These are phyloP conservation scores for Schizochytrium sp. DNA, from an alignment of 108 stramenopile genomes.

Conservation along the genomic window DNA sequence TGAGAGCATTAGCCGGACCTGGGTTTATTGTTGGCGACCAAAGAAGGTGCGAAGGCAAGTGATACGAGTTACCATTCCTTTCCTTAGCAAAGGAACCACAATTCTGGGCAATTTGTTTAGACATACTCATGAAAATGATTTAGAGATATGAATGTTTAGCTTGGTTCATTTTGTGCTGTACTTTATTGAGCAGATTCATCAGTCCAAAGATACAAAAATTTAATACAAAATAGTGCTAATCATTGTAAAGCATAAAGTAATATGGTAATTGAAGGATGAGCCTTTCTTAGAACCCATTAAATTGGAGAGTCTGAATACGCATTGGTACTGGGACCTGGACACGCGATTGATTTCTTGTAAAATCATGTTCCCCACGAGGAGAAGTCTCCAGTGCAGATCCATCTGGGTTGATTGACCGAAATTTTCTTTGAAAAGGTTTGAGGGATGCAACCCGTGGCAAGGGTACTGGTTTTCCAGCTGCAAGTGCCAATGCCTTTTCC, in stretches of 20 bases:
- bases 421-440: slow-evolving; percentile 9
- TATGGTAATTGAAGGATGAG: neutral
- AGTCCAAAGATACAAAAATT: too few relatives aligned
- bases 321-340: neutral
- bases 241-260: neutral
- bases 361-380: neutral
- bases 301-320: slow-evolving; percentile 19
- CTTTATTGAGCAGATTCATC: too few relatives aligned
- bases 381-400: neutral
- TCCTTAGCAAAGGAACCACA: too few relatives aligned
- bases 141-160: too few relatives aligned
- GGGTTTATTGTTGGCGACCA: too few relatives aligned
- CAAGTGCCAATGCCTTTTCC: neutral
- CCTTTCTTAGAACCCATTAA: neutral
- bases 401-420: slow-evolving; percentile 14
- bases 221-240: neutral
- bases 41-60: too few relatives aligned
- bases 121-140: too few relatives aligned
- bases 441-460: slow-evolving; percentile 23
- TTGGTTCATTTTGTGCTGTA: too few relatives aligned
- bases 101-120: too few relatives aligned
- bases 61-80: too few relatives aligned
- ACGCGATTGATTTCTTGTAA: neutral
- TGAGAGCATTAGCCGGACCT: too few relatives aligned
- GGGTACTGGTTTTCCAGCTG: slow-evolving; percentile 14